Percentiles rank a stretch among this genome's conserved stretches.
phyloP scores from a whole-genome alignment of 192 early-diverging fungal species.

The Mortierella alpina region DNA sequence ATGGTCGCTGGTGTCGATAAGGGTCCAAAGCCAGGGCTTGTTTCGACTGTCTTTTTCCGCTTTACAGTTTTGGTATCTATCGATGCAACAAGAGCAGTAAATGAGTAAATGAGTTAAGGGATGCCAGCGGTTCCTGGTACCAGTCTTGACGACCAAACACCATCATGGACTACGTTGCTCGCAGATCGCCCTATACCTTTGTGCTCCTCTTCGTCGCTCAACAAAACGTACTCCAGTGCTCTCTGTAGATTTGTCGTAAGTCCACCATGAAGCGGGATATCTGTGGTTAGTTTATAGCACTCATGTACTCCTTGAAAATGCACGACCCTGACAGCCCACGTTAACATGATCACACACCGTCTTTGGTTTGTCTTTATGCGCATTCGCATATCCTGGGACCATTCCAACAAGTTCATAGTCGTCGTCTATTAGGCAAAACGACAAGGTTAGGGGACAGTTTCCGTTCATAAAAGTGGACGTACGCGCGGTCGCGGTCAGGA shows the following conservation, averaged over 20 bases:
- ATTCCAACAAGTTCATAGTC: not conserved
- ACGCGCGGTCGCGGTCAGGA: too few relatives aligned
- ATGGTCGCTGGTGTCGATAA: not conserved
- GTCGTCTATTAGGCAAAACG: not conserved
- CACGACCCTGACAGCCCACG: too few relatives aligned
- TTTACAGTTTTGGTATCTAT: conserved; percentile 30
- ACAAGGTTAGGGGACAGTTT: too few relatives aligned
- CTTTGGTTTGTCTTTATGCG: not conserved
- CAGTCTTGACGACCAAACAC: not conserved
- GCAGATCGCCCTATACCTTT: conserved; percentile 13
- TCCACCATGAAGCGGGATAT: not conserved
- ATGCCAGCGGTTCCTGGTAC: not conserved
- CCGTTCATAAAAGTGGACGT: too few relatives aligned
- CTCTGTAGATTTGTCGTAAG: not conserved
- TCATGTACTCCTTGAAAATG: not conserved
- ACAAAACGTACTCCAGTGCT: not conserved
- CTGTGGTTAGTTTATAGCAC: not conserved
- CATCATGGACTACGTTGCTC: not conserved
- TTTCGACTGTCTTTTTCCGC: conserved; percentile 15
- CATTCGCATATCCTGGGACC: not conserved
- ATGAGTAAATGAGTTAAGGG: not conserved
- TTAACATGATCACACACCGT: too few relatives aligned
- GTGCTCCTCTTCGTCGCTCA: conserved; percentile 42
- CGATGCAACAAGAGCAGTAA: not conserved
- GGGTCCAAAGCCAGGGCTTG: not conserved